Conservation (phyloP, 2,329 filamentous ascomycete species). For the Aspergillus chevalieri region DNA sequence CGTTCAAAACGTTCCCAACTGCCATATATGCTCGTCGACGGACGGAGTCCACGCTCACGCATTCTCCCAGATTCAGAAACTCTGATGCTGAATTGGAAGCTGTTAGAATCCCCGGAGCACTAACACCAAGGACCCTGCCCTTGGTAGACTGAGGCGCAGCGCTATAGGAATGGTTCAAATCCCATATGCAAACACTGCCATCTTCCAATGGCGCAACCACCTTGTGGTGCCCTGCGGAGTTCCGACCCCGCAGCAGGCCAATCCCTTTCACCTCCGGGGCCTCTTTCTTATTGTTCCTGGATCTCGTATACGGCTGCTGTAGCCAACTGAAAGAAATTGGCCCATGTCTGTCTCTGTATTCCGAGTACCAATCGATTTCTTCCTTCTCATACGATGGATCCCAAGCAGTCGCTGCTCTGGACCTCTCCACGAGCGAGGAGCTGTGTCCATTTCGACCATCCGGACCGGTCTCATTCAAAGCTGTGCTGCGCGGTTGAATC, state of each 20-base stretch:
- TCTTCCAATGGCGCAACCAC: constrained; percentile 77
- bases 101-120: constrained; percentile 61
- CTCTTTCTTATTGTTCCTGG: constrained; percentile 26
- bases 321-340: constrained; percentile 73
- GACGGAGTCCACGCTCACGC: constrained; percentile 69
- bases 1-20: constrained; percentile 67
- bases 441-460: constrained; percentile 4
- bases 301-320: constrained; percentile 47
- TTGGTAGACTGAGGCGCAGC: constrained; percentile 36
- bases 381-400: constrained; percentile 70
- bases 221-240: constrained; percentile 49
- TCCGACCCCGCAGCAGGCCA: constrained; percentile 57
- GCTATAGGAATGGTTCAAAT: constrained; percentile 49
- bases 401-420: constrained; percentile 59
- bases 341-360: constrained; percentile 77
- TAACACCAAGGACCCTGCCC: constrained; percentile 57
- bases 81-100: constrained; percentile 41
- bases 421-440: constrained; percentile 22
- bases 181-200: constrained; percentile 83
- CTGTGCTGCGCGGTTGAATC: constrained; percentile 23
- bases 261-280: constrained; percentile 65
- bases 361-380: constrained; percentile 74
- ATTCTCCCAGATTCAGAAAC: constrained; percentile 61
- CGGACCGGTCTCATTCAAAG: neutral
- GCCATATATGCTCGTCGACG: constrained; percentile 70